Base-by-base conservation (phyloP, 768 basidiomycete genomes). In the Tephrocybe rancida region DNA sequence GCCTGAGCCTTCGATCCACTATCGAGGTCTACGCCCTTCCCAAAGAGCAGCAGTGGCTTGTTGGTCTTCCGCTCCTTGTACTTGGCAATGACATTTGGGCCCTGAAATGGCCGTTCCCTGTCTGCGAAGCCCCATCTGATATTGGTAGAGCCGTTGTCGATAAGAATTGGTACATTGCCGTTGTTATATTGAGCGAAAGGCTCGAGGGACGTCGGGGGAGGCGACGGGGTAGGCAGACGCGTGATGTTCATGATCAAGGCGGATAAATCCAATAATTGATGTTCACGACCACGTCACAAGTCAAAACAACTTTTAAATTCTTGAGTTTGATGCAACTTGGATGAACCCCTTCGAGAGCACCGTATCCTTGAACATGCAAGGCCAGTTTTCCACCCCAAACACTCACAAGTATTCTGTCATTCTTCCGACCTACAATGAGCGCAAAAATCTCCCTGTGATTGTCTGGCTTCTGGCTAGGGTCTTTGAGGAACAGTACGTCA, bases 401-500 rank as follows among this genome's bases (percentile, higher is more conserved):
- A 81, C 84, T 30, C 75, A 88, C 78, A 95, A 89, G 70, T 95
- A 95, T 70, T 92, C 90, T 32, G 92, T 96, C 56, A 95, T 96
- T 63, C 79, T 96, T 1, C 94, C 94, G 26, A 96, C 94, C 1
- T 96, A 95, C 70, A 95, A 96, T 66, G 94, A 95, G 67, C 85
- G 94, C 64, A 92, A 89, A 73, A 95, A 96, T 64, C 73, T 96
- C 16, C 94, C 94, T 0, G 82, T 96, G 49, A 88, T 95, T 55
- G 66, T 93, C 27, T 95, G 92, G 90, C 74, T 96, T 2, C 73
- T 96, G 44, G 89, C 88, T 11, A 86, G 79, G 55, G 84, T 84
- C 2, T 95, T 96, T 58, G 68, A 74, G 44, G 83, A 90, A 65
- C 78, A 92, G 93, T 94, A 66, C 64, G 88, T 74, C 27, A 21